Evolutionary conservation across 2,329 filamentous ascomycete species (phyloP).

Genomic region (Tolypocladium ovalisporum): DNA sequence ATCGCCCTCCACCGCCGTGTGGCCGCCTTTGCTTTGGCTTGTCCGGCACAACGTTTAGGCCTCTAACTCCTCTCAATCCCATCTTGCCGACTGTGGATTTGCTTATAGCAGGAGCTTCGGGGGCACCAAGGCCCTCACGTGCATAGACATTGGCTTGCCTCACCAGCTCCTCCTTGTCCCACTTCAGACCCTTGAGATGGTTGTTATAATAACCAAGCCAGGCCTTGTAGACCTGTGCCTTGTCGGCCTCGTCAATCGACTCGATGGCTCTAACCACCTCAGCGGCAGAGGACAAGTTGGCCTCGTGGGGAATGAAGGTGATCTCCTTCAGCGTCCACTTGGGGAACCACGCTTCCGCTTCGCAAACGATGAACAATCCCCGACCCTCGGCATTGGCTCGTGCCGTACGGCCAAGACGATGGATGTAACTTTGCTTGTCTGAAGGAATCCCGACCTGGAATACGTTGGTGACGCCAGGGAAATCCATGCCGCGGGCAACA

Average conservation of each 20-base stretch:
- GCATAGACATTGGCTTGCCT: conserved; percentile 40
- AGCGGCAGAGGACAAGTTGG: conserved; percentile 30
- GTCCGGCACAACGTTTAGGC: conserved; percentile 34
- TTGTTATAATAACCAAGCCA: conserved; percentile 48
- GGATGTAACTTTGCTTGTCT: conserved; percentile 54
- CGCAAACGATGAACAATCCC: conserved; percentile 47
- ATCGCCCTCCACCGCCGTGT: background rate
- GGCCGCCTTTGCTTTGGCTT: conserved; percentile 16
- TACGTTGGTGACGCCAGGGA: conserved; percentile 57
- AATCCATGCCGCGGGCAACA: conserved; percentile 62
- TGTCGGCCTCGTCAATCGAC: conserved; percentile 31
- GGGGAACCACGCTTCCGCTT: conserved; percentile 39
- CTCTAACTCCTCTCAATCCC: conserved; percentile 41
- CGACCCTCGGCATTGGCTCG: conserved; percentile 54
- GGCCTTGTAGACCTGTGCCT: conserved; percentile 41
- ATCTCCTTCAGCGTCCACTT: conserved; percentile 42
- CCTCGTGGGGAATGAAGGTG: conserved; percentile 33
- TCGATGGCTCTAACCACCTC: conserved; percentile 28
- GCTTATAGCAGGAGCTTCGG: conserved; percentile 34
- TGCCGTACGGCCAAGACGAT: conserved; percentile 56
- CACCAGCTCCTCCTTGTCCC: conserved; percentile 35
- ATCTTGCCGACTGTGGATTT: conserved; percentile 43
- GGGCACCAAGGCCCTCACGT: conserved; percentile 31
- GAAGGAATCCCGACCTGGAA: conserved; percentile 51
- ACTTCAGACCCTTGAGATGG: conserved; percentile 31